These are phyloP conservation scores for Ogataea paradorogensis DNA, from an alignment of 805 yeast species.

Conservation along the genomic window DNA sequence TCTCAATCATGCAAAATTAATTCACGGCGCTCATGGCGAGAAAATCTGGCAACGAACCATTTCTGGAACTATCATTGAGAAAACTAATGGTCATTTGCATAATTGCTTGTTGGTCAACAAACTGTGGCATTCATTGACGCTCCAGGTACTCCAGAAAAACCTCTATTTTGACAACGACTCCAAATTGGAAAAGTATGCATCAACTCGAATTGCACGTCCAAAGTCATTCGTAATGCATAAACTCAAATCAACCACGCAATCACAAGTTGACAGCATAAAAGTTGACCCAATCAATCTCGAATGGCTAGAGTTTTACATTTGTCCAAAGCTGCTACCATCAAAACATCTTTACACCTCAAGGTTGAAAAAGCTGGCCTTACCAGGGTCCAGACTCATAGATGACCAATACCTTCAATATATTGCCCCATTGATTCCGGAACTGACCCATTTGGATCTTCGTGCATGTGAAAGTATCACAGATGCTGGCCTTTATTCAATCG, in stretches of 20 bases:
- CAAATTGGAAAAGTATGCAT: conserved; percentile 31
- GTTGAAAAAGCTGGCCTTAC: conserved; percentile 52
- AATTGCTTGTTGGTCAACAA: conserved; percentile 69
- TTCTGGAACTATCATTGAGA: conserved; percentile 12
- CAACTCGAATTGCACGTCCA: conserved; percentile 14
- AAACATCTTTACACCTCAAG: conserved; percentile 39
- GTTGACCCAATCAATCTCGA: conserved; percentile 48
- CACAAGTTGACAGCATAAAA: conserved; percentile 42
- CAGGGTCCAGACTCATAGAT: conserved; percentile 65
- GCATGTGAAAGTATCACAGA: conserved; percentile 83
- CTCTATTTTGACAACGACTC: conserved; percentile 50
- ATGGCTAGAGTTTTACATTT: conserved; percentile 80
- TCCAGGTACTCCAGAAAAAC: conserved; percentile 52
- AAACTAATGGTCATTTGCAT: conserved; percentile 24
- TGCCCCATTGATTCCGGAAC: conserved; percentile 52
- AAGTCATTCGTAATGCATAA: conserved; percentile 65
- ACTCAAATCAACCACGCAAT: conserved; percentile 49
- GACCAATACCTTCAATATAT: conserved; percentile 57
- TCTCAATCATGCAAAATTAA: conserved; percentile 62
- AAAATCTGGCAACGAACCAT: conserved; percentile 36
- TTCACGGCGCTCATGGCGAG: conserved; percentile 45
- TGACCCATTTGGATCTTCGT: conserved; percentile 69
- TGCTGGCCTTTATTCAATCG: conserved; percentile 66
- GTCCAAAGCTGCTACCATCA: conserved; percentile 68
- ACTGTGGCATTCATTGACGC: conserved; percentile 58